Base-by-base conservation (phyloP, 129 eudicot species). In the Tagetes erecta region DNA sequence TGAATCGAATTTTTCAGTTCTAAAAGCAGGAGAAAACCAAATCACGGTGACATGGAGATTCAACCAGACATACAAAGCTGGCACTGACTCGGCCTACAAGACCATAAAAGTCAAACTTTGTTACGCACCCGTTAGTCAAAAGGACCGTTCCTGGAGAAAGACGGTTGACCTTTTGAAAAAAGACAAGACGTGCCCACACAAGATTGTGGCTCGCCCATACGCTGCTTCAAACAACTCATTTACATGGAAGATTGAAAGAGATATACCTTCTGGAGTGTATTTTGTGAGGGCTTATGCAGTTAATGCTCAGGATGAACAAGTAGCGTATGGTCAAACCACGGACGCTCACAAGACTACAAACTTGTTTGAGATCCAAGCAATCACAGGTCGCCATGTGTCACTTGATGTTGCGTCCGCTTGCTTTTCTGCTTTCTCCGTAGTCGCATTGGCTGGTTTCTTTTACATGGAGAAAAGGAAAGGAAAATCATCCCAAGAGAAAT, bases 181-280 rank as follows among this genome's bases (percentile, higher is more conserved):
- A 74, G 96, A 92, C 82, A 89, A 84, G 66, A 86, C 97, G 34
- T 89, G 97, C 77, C 88, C 69, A 62, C 73, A 70, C 74, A 70
- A 75, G 60, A 82, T 92, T 8, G 82, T 78, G 12, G 37, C 76
- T 1, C 72, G 42, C 72, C 91, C 91, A 31, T 87, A 84, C 82
- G 63, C 8, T n/a, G 38, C 86, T 0, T 64, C 89, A 8, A 72
- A 73, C 82, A 81, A 84, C 83, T 70, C 74, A 2, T 67, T 79
- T 68, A 68, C 83, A 14, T 85, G 77, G 83, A 85, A 86, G 0
- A 67, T 91, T 6, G 68, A 52, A 77, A 83, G 70, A 72, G 83
- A 85, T 6, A 45, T 88, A 12, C 97, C 97, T 7, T 7, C 85
- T 8, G 93, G 85, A 3, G 76, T 80, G 0, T 88, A 89, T 76